Base-by-base conservation (phyloP, 2,329 filamentous ascomycete genomes). In the Tolypocladium inflatum region DNA sequence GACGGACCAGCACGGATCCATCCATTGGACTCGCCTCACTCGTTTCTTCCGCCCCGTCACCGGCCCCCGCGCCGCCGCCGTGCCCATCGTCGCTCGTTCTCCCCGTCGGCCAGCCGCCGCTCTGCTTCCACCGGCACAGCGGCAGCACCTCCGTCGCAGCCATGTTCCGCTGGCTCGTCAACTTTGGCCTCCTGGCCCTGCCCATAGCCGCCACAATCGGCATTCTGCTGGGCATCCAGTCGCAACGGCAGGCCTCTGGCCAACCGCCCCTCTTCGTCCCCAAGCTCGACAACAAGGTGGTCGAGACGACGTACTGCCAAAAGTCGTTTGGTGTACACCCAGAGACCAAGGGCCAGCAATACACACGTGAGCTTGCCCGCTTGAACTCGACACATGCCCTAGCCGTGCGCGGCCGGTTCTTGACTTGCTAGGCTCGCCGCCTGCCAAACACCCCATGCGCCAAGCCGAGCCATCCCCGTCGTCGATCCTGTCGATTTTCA, bases 171-270 rank as follows among this genome's bases (percentile, higher is more conserved):
- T 76, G 78, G 66, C 65, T 82, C 59, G 72, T 81, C 68, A 82
- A 80, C 68, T 72, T 77, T 56, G 71, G 71, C 64, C 73, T 83
- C 55, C 63, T 82, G 60, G 74, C 74, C 62, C 68, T 82, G 59
- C 80, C 77, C 43, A 74, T 81, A 58, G 79, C 73, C 58, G 72
- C 74, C 57, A 80, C 78, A 11, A 63, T 81, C 37, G 80, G 78
- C 54, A 69, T 81, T 50, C 68, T 83, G 30, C 67, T 82, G 41
- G 79, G 78, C 11, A 66, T 82, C 41, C 74, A 82, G 59, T 70
- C 71, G n/a, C 68, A 74, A 52, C 73, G 77, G 45, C 63, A 69
- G 38, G 70, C 77, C 10, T 70, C 65, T 2, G 78, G 79, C 41
- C 70, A 77, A 57, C 60, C 69, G 39, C 76, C 76, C n/a, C 67